These are phyloP conservation scores for Trichosporon faecale DNA, from an alignment of 1,284 basidiomycete genomes.

Conservation along the genomic window DNA sequence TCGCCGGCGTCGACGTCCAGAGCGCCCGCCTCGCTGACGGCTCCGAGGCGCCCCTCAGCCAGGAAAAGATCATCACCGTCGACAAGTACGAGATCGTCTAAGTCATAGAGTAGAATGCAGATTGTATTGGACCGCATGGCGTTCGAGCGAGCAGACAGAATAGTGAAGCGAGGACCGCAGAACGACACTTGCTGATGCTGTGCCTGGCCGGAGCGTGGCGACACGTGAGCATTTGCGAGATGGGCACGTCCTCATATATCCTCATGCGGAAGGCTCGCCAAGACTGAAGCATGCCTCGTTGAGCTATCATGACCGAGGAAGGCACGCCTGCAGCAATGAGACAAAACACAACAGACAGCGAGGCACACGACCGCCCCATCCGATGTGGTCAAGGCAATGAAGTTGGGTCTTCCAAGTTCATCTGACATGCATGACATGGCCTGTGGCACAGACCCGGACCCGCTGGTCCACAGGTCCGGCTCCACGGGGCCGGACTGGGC, in stretches of 20 bases:
- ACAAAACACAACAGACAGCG: neutral
- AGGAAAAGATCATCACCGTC: slow-evolving; percentile 68
- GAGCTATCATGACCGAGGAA: too few relatives aligned
- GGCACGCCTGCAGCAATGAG: neutral
- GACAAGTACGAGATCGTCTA: slow-evolving; percentile 63
- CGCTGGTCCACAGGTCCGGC: too few relatives aligned
- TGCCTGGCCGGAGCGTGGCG: neutral
- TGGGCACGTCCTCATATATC: neutral
- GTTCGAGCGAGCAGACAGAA: neutral
- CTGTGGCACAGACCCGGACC: neutral
- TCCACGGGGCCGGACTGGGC: too few relatives aligned
- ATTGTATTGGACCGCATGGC: neutral
- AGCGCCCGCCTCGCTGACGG: slow-evolving; percentile 59
- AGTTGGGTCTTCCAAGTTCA: neutral
- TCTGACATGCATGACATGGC: neutral
- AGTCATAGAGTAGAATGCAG: slow-evolving; percentile 13
- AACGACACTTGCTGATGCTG: neutral
- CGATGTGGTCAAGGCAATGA: neutral
- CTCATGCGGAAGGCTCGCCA: too few relatives aligned
- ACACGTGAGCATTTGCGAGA: too few relatives aligned
- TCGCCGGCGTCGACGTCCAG: slow-evolving; percentile 65
- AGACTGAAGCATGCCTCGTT: too few relatives aligned
- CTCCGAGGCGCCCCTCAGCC: slow-evolving; percentile 66
- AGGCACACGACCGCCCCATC: neutral
- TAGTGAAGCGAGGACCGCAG: neutral